Evolutionary conservation across 2,329 filamentous ascomycete genomes (phyloP), one percentile per base, ranked within the genome.

Genomic region (Xylaria sp.): DNA sequence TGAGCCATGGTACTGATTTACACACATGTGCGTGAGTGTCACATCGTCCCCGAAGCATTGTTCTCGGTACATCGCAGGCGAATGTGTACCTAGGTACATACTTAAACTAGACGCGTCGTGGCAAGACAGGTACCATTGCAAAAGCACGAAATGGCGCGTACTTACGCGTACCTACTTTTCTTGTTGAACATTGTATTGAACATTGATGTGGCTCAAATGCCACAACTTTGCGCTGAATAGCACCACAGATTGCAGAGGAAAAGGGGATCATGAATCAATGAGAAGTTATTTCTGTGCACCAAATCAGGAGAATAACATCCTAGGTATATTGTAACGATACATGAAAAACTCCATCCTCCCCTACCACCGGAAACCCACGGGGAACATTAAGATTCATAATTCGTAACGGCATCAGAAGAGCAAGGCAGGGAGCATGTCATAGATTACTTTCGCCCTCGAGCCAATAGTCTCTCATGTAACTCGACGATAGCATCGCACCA

Each of bases 401-500:
- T 72, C 71, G 63, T 73, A 58, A 70, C 36, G 9, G 48, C 64
- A 48, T 69, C 58, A 69, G 31, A 25, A 52, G 15, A 25, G 43
- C 57, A 56, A 28, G 2, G 57, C 46, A 12, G 20, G 12, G 39
- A 28, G 5, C 10, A 18, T 18, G 28, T 1, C 23, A 61, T 60
- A 12, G 63, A 55, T 69, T 56, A 84, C 78, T 88, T 90, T 66
- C 80, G 82, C 4, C 88, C 88, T 68, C 86, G 83, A 0, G 86
- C 86, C 73, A 90, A 78, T 55, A 91, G 78, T 75, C 83, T 85
- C 68, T 83, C 83, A 48, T 86, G 84, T 51, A 91, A 77, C 75
- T 90, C 88, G 20, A 85, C 80, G 18, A 90, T 75, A 13, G 85
- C 84, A 71, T 85, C 83, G 64, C 84, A 85, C 89, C 89, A 91